Evolutionary conservation across 1,284 basidiomycete genomes (phyloP).

Genomic region (Golubevia pallescens): DNA sequence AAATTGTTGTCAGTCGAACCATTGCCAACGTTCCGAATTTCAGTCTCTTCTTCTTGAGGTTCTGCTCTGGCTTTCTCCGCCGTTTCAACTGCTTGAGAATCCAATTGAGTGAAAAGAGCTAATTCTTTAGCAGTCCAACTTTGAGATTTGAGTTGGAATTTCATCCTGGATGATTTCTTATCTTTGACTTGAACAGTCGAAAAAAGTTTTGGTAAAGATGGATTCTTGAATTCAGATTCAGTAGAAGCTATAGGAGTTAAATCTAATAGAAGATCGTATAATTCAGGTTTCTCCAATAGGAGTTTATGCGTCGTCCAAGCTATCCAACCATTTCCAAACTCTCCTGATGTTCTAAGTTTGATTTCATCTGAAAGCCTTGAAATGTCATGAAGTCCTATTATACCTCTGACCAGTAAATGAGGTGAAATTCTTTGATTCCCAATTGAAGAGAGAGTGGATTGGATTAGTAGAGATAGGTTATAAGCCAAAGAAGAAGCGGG

Average conservation of each 20-base stretch:
- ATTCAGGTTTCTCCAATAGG: constrained; percentile 35
- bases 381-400: constrained; percentile 49
- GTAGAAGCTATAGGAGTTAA: constrained; percentile 24
- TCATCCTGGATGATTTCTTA: neutral
- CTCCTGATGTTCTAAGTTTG: neutral
- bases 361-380: constrained; percentile 22
- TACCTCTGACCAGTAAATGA: constrained; percentile 24
- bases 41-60: neutral
- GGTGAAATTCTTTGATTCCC: too few relatives aligned
- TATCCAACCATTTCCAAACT: constrained; percentile 28
- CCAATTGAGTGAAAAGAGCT: constrained; percentile 37
- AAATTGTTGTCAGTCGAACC: constrained; percentile 12
- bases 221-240: constrained; percentile 5
- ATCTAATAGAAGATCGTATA: constrained; percentile 45
- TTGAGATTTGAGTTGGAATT: constrained; percentile 20
- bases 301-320: constrained; percentile 50
- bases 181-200: constrained; percentile 10
- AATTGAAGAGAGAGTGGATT: constrained; percentile 6
- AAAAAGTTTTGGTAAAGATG: neutral
- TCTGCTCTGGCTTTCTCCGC: constrained; percentile 10
- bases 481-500: constrained; percentile 29
- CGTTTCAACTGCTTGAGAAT: constrained; percentile 26
- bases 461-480: constrained; percentile 32
- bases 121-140: constrained; percentile 46
- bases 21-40: neutral